Percentiles rank a stretch among this genome's conserved stretches.
Conservation (phyloP, 1,284 basidiomycete species). For the Athelia sp. region DNA sequence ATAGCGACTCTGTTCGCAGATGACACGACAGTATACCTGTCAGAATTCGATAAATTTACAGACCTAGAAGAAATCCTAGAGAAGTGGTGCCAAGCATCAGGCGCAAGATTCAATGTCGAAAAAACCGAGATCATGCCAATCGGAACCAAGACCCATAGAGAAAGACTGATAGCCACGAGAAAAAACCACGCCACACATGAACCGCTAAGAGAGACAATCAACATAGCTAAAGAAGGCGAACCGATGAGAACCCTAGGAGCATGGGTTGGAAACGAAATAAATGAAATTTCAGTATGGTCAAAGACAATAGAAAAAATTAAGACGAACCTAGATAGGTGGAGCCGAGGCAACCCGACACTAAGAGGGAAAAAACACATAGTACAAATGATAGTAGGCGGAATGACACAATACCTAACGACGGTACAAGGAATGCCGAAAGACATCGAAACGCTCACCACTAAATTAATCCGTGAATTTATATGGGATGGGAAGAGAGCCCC, state of each 20-base stretch:
- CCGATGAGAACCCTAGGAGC: conserved; percentile 4
- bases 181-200: not conserved
- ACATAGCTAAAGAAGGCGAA: conserved; percentile 5
- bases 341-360: conserved; percentile 3
- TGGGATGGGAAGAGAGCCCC: not conserved
- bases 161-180: not conserved
- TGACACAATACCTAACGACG: conserved; percentile 5
- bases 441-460: not conserved
- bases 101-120: not conserved
- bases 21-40: not conserved
- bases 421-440: conserved; percentile 7
- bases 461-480: not conserved
- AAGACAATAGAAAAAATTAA: conserved; percentile 7
- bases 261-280: conserved; percentile 5
- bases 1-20: not conserved
- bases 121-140: not conserved
- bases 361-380: conserved; percentile 4
- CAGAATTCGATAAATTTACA: not conserved
- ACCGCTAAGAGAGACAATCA: not conserved
- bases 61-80: not conserved
- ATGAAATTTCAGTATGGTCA: conserved; percentile 1
- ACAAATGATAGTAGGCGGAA: conserved; percentile 5
- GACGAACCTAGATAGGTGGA: conserved; percentile 2
- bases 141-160: not conserved
- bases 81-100: not conserved